Conservation (phyloP, 805 yeast species). For the Lipomyces orientalis region DNA sequence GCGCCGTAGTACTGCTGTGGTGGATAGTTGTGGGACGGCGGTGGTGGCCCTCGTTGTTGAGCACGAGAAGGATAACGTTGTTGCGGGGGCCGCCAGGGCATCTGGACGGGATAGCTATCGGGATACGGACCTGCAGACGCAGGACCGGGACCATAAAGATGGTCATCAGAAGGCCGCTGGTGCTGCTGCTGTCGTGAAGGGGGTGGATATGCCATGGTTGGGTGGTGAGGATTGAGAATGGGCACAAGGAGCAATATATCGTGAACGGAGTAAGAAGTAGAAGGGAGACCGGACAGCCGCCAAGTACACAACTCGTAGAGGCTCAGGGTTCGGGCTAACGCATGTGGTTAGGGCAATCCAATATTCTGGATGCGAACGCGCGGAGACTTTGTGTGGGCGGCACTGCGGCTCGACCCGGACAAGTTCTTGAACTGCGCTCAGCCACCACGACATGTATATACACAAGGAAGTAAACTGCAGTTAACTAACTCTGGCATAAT, state of each 20-base stretch:
- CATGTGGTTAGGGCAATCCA: no score
- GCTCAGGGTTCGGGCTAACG: no score
- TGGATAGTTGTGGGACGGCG: neutral
- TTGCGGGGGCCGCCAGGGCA: no score
- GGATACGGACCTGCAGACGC: neutral
- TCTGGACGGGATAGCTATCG: neutral
- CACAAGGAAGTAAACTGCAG: no score
- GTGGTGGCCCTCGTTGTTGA: neutral
- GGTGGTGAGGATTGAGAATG: neutral
- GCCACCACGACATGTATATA: no score
- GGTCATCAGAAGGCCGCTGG: neutral
- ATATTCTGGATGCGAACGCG: no score
- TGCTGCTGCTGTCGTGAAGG: neutral
- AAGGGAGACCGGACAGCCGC: no score
- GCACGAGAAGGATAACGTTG: neutral
- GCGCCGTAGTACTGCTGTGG: slow-evolving; percentile 6
- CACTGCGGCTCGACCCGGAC: no score
- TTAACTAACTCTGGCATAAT: no score
- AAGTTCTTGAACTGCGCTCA: no score
- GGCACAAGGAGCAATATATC: neutral
- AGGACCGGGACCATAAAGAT: neutral
- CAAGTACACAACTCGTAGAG: neutral
- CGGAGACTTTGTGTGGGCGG: no score
- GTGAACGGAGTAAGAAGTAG: no score
- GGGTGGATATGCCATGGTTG: neutral